phyloP scores from a whole-genome alignment of 2,329 filamentous ascomycete genomes.

The Taxawa tesnikishii region DNA sequence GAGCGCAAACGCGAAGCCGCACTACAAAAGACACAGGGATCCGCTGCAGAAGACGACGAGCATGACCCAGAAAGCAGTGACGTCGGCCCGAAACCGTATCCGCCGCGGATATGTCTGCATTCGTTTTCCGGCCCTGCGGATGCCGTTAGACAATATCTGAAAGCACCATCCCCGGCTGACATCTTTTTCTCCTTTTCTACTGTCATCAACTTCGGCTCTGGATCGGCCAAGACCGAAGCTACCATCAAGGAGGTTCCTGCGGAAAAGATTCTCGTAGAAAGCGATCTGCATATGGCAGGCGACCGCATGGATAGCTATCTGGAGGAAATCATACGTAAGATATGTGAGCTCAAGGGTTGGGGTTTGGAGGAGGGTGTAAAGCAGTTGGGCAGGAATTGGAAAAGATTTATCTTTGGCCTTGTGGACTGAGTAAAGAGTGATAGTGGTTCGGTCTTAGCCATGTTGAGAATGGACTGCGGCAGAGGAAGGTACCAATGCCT shows the following conservation, averaged over 20 bases:
- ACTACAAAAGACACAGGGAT: constrained; percentile 7
- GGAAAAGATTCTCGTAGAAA: constrained; percentile 72
- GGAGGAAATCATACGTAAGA: constrained; percentile 60
- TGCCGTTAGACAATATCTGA: constrained; percentile 64
- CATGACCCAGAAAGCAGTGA: constrained; percentile 4
- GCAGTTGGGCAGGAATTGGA: constrained; percentile 63
- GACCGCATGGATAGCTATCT: constrained; percentile 65
- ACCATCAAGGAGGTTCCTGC: constrained; percentile 63
- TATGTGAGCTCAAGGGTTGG: constrained; percentile 75
- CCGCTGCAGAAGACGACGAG: constrained; percentile 6
- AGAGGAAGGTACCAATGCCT: too few relatives aligned
- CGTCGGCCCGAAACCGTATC: constrained; percentile 48
- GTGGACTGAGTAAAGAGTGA: too few relatives aligned
- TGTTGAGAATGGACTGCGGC: too few relatives aligned
- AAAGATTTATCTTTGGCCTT: constrained; percentile 65
- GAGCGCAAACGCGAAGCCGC: constrained; percentile 29
- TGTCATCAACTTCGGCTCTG: constrained; percentile 61
- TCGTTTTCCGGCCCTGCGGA: constrained; percentile 76
- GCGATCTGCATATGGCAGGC: constrained; percentile 77
- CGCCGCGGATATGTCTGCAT: constrained; percentile 83
- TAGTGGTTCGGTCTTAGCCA: too few relatives aligned
- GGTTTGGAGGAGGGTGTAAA: constrained; percentile 55
- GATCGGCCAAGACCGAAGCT: constrained; percentile 46
- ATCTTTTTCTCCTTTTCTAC: constrained; percentile 84
- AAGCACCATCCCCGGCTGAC: constrained; percentile 57